Conservation (phyloP, 495 filamentous ascomycete species). For the Neurospora tetrasperma region DNA sequence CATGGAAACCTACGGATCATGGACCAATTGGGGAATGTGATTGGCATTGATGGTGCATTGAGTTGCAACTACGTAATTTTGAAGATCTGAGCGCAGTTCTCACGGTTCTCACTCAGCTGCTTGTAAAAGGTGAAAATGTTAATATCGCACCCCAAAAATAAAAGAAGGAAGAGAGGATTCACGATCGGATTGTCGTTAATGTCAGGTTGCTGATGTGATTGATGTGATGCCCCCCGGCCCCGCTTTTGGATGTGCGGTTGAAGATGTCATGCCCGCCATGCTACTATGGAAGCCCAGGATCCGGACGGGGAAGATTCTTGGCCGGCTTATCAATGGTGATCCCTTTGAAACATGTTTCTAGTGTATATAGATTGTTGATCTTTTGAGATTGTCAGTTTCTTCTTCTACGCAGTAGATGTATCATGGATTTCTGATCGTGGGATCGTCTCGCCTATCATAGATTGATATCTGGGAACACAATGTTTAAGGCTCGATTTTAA, state of each 20-base stretch:
- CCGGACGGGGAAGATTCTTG: background rate
- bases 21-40: background rate
- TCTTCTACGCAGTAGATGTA: background rate
- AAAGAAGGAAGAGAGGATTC: background rate
- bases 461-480: background rate
- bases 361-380: background rate
- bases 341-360: background rate
- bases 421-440: background rate
- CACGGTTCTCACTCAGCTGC: background rate
- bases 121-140: background rate
- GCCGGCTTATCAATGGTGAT: background rate
- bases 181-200: background rate
- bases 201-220: background rate
- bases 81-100: background rate
- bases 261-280: background rate
- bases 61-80: background rate
- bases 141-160: too few species aligned
- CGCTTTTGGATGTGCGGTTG: background rate
- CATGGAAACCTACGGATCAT: background rate
- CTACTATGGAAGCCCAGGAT: background rate
- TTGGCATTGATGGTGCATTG: background rate
- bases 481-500: background rate
- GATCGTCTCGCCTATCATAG: background rate
- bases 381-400: background rate
- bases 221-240: background rate